A percentile compares a stretch with the other conserved stretches of the same genome.
phyloP scores from a whole-genome alignment of 1,284 basidiomycete genomes.

The Melampsora larici-populina region DNA sequence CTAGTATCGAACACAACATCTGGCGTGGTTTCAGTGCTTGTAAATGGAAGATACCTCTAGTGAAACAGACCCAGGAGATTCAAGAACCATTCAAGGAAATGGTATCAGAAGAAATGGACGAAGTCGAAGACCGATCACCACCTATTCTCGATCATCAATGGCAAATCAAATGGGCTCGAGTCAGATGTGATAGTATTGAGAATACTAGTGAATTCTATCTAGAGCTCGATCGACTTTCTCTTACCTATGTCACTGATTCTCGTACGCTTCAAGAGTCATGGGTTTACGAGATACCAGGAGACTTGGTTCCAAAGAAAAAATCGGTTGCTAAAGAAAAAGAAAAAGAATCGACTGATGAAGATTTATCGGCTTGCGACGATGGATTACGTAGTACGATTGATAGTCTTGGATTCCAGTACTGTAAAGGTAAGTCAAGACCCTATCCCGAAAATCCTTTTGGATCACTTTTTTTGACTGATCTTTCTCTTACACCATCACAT shows the following conservation, averaged over 20 bases:
- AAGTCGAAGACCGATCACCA: neutral
- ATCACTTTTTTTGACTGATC: too few species aligned
- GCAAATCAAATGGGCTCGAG: conserved; percentile 32
- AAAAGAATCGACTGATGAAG: neutral
- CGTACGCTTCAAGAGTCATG: neutral
- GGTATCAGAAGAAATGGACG: conserved; percentile 1
- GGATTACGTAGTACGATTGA: neutral
- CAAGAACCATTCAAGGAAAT: neutral
- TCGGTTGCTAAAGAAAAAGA: neutral
- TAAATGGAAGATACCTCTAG: conserved; percentile 31
- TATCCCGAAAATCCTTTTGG: too few species aligned
- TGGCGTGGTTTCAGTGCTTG: conserved; percentile 31
- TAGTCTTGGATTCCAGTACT: neutral
- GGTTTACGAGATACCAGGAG: conserved; percentile 34
- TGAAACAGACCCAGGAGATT: neutral
- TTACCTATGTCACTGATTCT: conserved; percentile 10
- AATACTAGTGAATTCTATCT: too few species aligned
- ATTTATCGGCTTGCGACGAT: neutral
- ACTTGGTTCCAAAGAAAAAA: conserved; percentile 6
- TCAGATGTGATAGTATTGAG: neutral
- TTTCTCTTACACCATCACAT: too few species aligned
- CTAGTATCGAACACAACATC: conserved; percentile 22
- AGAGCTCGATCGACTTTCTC: conserved; percentile 8
- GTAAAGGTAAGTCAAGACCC: neutral
- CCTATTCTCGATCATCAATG: conserved; percentile 19